These are phyloP conservation scores for Mucor ambiguus DNA, from an alignment of 371 early-diverging fungal genomes.

Conservation along the genomic window DNA sequence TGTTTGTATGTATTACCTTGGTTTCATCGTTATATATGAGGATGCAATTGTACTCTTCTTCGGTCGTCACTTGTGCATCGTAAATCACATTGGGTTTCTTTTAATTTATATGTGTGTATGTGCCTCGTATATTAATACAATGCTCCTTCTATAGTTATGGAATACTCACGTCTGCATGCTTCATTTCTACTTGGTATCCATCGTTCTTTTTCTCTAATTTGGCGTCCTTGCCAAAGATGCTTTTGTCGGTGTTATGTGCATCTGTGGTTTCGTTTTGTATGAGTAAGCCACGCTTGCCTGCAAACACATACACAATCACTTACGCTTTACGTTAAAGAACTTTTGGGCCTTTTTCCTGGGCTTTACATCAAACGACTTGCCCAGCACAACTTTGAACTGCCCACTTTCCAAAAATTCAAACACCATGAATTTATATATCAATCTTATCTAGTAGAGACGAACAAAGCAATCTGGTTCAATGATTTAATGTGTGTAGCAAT, in stretches of 20 bases:
- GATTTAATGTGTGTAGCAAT: neutral
- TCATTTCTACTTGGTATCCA: constrained; percentile 23
- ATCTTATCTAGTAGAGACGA: neutral
- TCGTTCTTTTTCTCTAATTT: constrained; percentile 21
- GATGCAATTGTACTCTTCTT: constrained; percentile 23
- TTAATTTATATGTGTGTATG: no score
- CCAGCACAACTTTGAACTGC: constrained; percentile 17
- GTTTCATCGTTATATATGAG: constrained; percentile 25
- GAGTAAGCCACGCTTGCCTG: neutral
- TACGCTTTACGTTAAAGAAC: constrained; percentile 22
- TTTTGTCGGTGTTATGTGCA: neutral
- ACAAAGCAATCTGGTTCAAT: neutral
- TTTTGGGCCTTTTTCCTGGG: constrained; percentile 21
- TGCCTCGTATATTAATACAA: neutral
- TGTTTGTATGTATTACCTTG: constrained; percentile 10
- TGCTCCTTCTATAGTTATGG: neutral
- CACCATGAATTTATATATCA: constrained; percentile 5
- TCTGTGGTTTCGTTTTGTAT: neutral
- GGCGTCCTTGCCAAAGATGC: constrained; percentile 13
- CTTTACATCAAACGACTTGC: constrained; percentile 24
- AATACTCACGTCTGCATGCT: constrained; percentile 12
- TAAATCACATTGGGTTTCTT: constrained; percentile 16
- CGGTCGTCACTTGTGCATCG: constrained; percentile 16
- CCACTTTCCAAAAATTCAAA: constrained; percentile 21
- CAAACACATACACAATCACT: neutral